Conservation (phyloP, 2,329 filamentous ascomycete genomes). For the Coniella vitis region DNA sequence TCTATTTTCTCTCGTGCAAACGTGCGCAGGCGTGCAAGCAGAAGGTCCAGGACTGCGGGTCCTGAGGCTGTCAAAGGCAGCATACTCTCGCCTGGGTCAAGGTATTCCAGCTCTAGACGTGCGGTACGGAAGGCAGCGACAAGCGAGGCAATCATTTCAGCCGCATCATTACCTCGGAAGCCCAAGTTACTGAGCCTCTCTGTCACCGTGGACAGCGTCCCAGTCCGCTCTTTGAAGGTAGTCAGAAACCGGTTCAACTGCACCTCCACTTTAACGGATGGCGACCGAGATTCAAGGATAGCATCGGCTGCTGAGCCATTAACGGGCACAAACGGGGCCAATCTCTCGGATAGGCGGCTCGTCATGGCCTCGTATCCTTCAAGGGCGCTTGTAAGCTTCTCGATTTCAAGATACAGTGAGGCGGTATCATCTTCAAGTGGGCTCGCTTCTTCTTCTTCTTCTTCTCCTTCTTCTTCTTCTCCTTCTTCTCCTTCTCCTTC, state of each 20-base stretch:
- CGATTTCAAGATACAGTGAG: constrained; percentile 41
- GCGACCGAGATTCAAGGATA: constrained; percentile 13
- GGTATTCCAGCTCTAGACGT: constrained; percentile 55
- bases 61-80: constrained; percentile 47
- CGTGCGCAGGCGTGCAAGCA: constrained; percentile 43
- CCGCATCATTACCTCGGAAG: constrained; percentile 40
- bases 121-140: constrained; percentile 46
- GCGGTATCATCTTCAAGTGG: constrained; percentile 42
- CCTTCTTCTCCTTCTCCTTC: constrained; percentile 32
- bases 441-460: constrained; percentile 33
- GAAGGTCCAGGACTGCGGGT: constrained; percentile 47
- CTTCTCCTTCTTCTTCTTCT: constrained; percentile 37
- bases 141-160: constrained; percentile 43
- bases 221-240: constrained; percentile 41
- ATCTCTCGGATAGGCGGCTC: constrained; percentile 28
- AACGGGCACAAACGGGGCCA: constrained; percentile 26
- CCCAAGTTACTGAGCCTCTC: constrained; percentile 41
- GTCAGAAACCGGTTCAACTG: constrained; percentile 38
- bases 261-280: constrained; percentile 31
- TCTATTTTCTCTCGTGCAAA: constrained; percentile 40
- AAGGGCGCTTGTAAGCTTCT: constrained; percentile 40
- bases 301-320: constrained; percentile 11
- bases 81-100: constrained; percentile 51
- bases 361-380: constrained; percentile 40
- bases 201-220: constrained; percentile 38